A percentile compares a stretch with the other conserved stretches of the same genome.
These are phyloP conservation scores for Hypoxylon fuscum DNA, from an alignment of 495 filamentous ascomycete species.

Conservation along the genomic window DNA sequence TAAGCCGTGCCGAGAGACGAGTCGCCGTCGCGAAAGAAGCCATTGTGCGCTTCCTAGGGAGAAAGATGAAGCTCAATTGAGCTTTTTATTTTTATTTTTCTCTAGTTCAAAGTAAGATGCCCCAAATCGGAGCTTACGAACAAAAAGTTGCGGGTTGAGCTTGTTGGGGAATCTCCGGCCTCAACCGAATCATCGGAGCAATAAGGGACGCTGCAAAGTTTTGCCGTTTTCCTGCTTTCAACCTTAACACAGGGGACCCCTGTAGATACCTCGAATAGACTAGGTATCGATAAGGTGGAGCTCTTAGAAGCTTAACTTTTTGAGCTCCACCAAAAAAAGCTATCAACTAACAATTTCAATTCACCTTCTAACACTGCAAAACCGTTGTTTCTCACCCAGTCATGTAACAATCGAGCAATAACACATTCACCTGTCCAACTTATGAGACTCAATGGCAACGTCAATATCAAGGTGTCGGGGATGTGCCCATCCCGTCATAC, in stretches of 20 bases:
- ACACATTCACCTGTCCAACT: not conserved
- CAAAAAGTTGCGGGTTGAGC: constrained; percentile 27
- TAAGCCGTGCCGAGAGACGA: constrained; percentile 60
- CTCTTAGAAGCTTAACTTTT: not conserved
- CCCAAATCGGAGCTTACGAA: constrained; percentile 39
- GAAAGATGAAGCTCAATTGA: constrained; percentile 49
- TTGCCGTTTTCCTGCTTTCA: constrained; percentile 28
- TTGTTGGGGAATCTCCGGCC: constrained; percentile 46
- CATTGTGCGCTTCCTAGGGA: constrained; percentile 49
- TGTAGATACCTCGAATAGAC: not conserved
- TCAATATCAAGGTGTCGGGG: constrained; percentile 20
- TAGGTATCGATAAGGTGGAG: constrained; percentile 27
- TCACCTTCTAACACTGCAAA: not conserved
- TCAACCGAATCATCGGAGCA: constrained; percentile 38
- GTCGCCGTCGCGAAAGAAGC: constrained; percentile 61
- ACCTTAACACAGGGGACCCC: not conserved
- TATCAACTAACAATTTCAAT: not conserved
- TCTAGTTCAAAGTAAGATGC: constrained; percentile 7
- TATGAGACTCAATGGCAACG: constrained; percentile 12
- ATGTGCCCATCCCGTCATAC: constrained; percentile 17
- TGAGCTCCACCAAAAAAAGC: not conserved
- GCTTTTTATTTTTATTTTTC: constrained; percentile 31
- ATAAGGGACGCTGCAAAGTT: constrained; percentile 36
- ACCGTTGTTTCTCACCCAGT: not conserved
- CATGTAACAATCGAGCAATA: constrained; percentile 15